Percentiles rank a stretch among this genome's conserved stretches.
Evolutionary conservation across 495 filamentous ascomycete genomes (phyloP).

Genomic region (Penicillium diatomitis): DNA sequence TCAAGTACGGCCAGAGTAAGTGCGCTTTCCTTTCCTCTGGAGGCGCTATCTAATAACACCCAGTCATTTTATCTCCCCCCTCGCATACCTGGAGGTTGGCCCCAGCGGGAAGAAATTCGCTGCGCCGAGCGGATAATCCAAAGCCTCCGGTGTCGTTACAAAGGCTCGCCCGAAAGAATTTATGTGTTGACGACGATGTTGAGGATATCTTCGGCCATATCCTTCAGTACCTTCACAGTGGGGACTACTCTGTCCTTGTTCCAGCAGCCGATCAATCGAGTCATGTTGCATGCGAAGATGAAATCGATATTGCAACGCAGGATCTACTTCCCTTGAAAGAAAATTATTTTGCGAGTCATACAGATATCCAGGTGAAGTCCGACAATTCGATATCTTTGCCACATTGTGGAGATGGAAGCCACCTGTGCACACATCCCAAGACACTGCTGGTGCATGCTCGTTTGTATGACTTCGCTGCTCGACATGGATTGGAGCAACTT

Average conservation of each 20-base stretch:
- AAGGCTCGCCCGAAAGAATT: neutral
- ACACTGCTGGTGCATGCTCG: conserved; percentile 3
- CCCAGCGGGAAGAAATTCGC: too few species aligned
- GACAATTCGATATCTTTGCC: conserved; percentile 4
- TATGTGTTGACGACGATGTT: neutral
- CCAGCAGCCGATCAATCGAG: too few species aligned
- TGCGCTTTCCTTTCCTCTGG: conserved; percentile 1
- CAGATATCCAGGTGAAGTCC: conserved; percentile 1
- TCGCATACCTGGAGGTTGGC: too few species aligned
- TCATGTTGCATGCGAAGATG: too few species aligned
- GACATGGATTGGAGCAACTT: neutral
- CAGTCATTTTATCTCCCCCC: neutral
- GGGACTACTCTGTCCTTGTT: neutral
- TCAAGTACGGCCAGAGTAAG: conserved; percentile 4
- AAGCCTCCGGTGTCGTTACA: too few species aligned
- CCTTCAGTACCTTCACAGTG: conserved; percentile 1
- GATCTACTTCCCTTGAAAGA: neutral
- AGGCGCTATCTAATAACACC: conserved; percentile 1
- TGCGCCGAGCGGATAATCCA: too few species aligned
- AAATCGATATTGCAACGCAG: too few species aligned
- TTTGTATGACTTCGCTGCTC: conserved; percentile 1
- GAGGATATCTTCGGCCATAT: neutral
- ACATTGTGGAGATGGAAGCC: conserved; percentile 1
- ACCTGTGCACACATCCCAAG: conserved; percentile 3
- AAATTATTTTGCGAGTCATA: neutral